phyloP scores from a whole-genome alignment of 2,329 filamentous ascomycete genomes.

The Penicillium sp. region DNA sequence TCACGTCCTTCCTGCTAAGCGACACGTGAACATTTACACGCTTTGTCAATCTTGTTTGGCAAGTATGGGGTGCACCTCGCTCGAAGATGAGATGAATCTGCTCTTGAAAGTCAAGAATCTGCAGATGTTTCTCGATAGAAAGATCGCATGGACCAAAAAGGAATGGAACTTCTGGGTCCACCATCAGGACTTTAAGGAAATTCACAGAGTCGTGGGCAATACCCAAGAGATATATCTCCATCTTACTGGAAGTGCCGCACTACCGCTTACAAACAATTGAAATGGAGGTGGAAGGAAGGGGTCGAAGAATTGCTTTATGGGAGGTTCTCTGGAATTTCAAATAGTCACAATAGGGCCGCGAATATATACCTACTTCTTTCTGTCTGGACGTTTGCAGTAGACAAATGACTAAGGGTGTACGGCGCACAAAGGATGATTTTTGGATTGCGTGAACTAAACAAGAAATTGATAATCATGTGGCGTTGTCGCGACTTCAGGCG shows the following conservation, averaged over 20 bases:
- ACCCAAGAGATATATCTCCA: background rate
- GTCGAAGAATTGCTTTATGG: background rate
- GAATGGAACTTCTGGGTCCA: background rate
- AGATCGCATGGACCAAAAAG: background rate
- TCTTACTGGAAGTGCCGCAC: background rate
- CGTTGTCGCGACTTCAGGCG: background rate
- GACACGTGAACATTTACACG: slow-evolving; percentile 1
- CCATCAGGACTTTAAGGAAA: background rate
- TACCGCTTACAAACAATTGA: background rate
- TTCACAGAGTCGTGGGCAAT: background rate
- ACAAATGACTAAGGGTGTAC: background rate
- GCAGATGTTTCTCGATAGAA: background rate
- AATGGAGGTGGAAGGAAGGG: background rate
- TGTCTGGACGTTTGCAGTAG: background rate
- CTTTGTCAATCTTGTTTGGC: slow-evolving; percentile 1
- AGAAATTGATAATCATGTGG: background rate
- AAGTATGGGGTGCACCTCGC: background rate
- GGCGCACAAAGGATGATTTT: background rate
- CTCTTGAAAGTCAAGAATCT: background rate
- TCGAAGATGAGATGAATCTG: background rate
- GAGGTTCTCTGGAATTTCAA: background rate
- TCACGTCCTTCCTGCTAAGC: slow-evolving; percentile 5
- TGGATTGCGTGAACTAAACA: too few relatives aligned
- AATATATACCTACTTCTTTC: too few relatives aligned
- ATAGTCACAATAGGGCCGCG: too few relatives aligned